Evolutionary conservation across 2,329 filamentous ascomycete genomes (phyloP), one percentile per base, ranked within the genome.

Genomic region (Neofusicoccum cordaticola): DNA sequence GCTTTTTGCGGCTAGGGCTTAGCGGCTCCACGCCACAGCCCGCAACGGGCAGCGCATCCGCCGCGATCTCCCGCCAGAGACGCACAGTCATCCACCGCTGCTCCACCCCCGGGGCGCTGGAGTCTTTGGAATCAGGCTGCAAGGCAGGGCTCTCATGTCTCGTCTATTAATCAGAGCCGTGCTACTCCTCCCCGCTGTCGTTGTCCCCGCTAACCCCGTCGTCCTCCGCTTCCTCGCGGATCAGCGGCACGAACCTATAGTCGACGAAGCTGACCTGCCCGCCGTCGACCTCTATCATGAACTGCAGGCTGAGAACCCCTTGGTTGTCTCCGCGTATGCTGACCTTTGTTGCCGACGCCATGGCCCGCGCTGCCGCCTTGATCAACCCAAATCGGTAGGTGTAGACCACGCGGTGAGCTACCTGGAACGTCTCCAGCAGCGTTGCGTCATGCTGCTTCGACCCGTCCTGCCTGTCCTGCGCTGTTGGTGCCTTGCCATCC

Each of bases 261-360:
- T 95, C 91, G 27, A 95, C 83, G 78, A 94, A 96, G 70, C 88
- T 91, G 44, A 88, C 82, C 31, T 78, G 78, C 22, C 85, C 84
- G 6, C 85, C 85, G 67, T 95, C 92, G 47, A 93, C 83, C 74
- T 97, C 92, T 15, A 99, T 89, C 90, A 99, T 95, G 72, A 98
- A 97, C 74, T 99, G 95, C 75, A 98, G 80, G 77, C 92, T 97
- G 68, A 99, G 78, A 35, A 99, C 94, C 0, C 95, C 94, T 74
- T 97, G 92, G 1, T 86, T 84, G 77, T 99, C 95, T 0, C 92
- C 90, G 15, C 95, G 85, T 67, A 99, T 85, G 74, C 93, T 97
- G 65, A 98, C 93, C 78, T 98, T 99, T 72, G 86, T 93, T 4
- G 93, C 92, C 42, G 93, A 86, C 51, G 89, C 88, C 94, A 99